Evolutionary conservation across 495 filamentous ascomycete genomes (phyloP).

Genomic region (Sordaria brevicollis): DNA sequence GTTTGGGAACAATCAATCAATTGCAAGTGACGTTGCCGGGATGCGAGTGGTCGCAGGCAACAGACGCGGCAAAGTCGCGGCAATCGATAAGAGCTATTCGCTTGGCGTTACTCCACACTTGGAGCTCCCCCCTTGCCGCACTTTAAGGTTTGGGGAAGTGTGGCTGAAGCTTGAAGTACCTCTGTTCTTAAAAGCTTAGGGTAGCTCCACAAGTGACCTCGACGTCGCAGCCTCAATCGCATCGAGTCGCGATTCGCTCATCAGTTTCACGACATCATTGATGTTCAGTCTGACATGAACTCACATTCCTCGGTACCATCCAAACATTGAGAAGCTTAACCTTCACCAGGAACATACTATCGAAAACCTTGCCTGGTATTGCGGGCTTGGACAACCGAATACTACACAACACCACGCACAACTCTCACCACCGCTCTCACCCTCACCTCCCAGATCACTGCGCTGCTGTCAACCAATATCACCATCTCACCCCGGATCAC

Average conservation of each 20-base stretch:
- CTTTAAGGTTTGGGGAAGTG: not conserved
- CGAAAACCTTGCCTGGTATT: not conserved
- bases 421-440: not conserved
- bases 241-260: not conserved
- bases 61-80: not conserved
- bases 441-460: not conserved
- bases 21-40: not conserved
- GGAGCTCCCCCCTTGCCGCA: not conserved
- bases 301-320: not conserved
- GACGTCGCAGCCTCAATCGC: not conserved
- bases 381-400: not conserved
- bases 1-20: not conserved
- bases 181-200: not conserved
- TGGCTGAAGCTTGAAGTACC: not conserved
- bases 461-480: no score
- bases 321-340: not conserved
- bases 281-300: not conserved
- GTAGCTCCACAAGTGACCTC: not conserved
- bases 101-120: not conserved
- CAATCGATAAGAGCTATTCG: not conserved
- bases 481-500: not conserved
- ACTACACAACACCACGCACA: not conserved
- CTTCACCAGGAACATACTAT: not conserved
- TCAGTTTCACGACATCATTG: not conserved
- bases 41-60: not conserved